These are phyloP conservation scores for Picochlorum sp. DNA, from an alignment of 139 green algal genomes.

Conservation along the genomic window DNA sequence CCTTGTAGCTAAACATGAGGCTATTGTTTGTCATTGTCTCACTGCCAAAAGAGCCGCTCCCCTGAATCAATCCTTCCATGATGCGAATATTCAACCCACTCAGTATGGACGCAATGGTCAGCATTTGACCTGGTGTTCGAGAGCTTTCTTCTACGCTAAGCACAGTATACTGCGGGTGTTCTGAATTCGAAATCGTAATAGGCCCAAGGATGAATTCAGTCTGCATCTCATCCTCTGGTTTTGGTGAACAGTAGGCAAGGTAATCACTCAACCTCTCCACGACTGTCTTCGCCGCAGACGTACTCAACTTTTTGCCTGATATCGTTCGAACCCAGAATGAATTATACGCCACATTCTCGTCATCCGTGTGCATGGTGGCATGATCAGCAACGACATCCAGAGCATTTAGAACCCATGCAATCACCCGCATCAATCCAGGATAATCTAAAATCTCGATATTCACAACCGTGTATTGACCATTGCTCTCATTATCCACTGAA, in stretches of 20 bases:
- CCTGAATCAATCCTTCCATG: conserved; percentile 43
- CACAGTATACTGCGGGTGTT: conserved; percentile 37
- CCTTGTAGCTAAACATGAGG: background rate
- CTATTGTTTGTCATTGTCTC: background rate
- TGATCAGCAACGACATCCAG: conserved; percentile 39
- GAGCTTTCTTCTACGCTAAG: conserved; percentile 22
- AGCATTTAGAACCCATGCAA: conserved; percentile 46
- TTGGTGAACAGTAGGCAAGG: conserved; percentile 44
- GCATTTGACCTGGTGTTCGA: conserved; percentile 27
- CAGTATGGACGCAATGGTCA: conserved; percentile 47
- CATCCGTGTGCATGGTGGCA: conserved; percentile 22
- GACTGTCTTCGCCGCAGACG: conserved; percentile 25
- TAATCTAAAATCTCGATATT: conserved; percentile 46
- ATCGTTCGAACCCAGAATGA: conserved; percentile 37
- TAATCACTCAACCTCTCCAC: conserved; percentile 43
- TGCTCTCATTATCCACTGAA: conserved; percentile 37
- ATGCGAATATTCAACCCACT: conserved; percentile 39
- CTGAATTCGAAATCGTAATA: conserved; percentile 34
- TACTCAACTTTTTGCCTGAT: conserved; percentile 36
- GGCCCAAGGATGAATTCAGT: conserved; percentile 27
- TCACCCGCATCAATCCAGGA: conserved; percentile 41
- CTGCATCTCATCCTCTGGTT: background rate
- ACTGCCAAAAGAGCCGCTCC: background rate
- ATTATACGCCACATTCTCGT: conserved; percentile 39
- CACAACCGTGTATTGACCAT: conserved; percentile 36